Base-by-base conservation (phyloP, 2,329 filamentous ascomycete species). In the Cylindrodendrum hubeiense region DNA sequence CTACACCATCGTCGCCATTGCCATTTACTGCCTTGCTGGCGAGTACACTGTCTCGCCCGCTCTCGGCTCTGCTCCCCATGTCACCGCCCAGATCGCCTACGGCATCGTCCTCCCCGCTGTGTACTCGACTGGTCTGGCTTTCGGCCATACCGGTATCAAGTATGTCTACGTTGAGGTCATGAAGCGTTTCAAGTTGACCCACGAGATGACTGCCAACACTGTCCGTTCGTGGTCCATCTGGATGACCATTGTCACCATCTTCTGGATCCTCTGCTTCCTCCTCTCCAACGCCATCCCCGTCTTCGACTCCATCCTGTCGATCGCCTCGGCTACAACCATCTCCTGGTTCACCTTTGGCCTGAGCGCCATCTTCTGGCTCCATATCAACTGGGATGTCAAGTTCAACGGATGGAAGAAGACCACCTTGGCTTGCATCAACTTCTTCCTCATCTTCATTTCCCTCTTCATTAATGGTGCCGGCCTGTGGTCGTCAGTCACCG, bases 311-410 rank as follows among this genome's bases (percentile, higher is more conserved):
- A 80, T 80, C 69, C 61, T 80, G 41, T 74, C 76, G 30, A 79
- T 80, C 44, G 75, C 78, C 24, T 78, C 76, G 5, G 78, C 79
- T 15, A 78, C 77, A 28, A 76, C 77, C 64, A 76, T 79, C 53
- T 76, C 78, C 0, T 80, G 78, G 78, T 79, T 78, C 67, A 79
- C 78, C 28, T 79, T 79, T 69, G 78, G 78, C 56, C 73, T 79
- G 71, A 75, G 73, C 54, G 77, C 69, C 64, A 68, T 79, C 46
- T 77, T 78, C 63, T 79, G 77, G 78, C 75, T 79, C 70, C 75
- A 77, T 69, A 73, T 78, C 63, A 79, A 80, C 74, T 77, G 77
- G 77, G 68, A 75, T 51, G 63, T 72, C 44, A 71, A 74, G 53
- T 76, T 78, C 50, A 70, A 52, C 51, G 70, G 59, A 59, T 71